These are phyloP conservation scores for Colletotrichum kahawae DNA, from an alignment of 2,329 filamentous ascomycete genomes.

Conservation along the genomic window DNA sequence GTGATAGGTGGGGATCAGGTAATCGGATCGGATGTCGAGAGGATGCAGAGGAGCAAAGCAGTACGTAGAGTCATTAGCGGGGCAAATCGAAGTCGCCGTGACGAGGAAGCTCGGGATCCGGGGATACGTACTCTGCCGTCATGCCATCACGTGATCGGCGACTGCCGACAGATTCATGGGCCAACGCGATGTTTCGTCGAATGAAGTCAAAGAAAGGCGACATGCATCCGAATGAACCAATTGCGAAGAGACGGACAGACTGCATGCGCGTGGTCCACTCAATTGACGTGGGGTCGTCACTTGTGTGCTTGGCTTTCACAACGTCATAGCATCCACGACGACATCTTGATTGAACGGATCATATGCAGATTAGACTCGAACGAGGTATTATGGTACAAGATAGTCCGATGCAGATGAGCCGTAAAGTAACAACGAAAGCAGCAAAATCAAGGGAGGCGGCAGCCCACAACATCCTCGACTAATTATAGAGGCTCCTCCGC, in stretches of 20 bases:
- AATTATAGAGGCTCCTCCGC: conserved; percentile 27
- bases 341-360: background rate
- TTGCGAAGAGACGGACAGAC: background rate
- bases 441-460: background rate
- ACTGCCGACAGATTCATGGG: conserved; percentile 26
- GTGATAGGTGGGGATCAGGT: conserved; percentile 36
- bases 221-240: background rate
- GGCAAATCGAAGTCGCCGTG: conserved; percentile 35
- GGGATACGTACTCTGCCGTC: background rate
- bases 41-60: conserved; percentile 33
- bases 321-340: background rate
- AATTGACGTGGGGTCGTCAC: background rate
- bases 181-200: background rate
- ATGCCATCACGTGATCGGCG: background rate
- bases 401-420: conserved; percentile 20
- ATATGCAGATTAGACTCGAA: conserved; percentile 19
- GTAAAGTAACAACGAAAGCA: background rate
- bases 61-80: conserved; percentile 39
- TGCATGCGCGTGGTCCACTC: background rate
- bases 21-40: conserved; percentile 38
- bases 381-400: conserved; percentile 21
- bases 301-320: background rate
- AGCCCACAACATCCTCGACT: conserved; percentile 24
- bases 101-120: conserved; percentile 25
- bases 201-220: background rate